Evolutionary conservation across 148 eudicot genomes (phyloP).

Genomic region (Fagopyrum tataricum): DNA sequence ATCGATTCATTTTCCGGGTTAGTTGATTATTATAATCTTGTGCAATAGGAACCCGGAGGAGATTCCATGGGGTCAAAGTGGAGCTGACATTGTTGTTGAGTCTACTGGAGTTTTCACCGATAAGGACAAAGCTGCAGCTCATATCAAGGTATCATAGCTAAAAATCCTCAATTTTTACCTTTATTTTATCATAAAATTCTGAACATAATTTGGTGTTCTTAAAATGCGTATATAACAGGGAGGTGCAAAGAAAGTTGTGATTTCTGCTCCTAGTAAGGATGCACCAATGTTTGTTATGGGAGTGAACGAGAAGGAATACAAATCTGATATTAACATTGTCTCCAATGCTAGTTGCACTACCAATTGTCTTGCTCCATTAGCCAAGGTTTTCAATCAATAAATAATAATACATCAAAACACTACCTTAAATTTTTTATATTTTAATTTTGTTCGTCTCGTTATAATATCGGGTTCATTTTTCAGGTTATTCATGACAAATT

Average conservation of each 20-base stretch:
- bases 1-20: no score
- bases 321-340: conserved; percentile 42
- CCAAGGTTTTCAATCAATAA: conserved; percentile 24
- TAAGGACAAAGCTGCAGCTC: conserved; percentile 64
- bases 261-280: conserved; percentile 67
- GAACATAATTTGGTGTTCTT: no score
- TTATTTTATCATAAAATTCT: no score
- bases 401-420: no score
- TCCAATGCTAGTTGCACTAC: conserved; percentile 83
- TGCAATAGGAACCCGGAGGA: conserved; percentile 49
- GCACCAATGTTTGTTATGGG: conserved; percentile 80
- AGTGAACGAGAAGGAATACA: conserved; percentile 73
- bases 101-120: conserved; percentile 64
- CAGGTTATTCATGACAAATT: conserved; percentile 46
- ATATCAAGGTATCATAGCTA: conserved; percentile 38
- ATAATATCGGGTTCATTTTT: no score
- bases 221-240: conserved; percentile 26
- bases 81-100: conserved; percentile 53
- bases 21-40: neutral
- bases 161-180: neutral
- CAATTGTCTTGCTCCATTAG: conserved; percentile 80
- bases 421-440: no score
- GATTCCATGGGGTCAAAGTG: conserved; percentile 60
- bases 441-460: no score
- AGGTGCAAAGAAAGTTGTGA: conserved; percentile 68